Base-by-base conservation (phyloP, 495 filamentous ascomycete species). In the Penicillium angulare region DNA sequence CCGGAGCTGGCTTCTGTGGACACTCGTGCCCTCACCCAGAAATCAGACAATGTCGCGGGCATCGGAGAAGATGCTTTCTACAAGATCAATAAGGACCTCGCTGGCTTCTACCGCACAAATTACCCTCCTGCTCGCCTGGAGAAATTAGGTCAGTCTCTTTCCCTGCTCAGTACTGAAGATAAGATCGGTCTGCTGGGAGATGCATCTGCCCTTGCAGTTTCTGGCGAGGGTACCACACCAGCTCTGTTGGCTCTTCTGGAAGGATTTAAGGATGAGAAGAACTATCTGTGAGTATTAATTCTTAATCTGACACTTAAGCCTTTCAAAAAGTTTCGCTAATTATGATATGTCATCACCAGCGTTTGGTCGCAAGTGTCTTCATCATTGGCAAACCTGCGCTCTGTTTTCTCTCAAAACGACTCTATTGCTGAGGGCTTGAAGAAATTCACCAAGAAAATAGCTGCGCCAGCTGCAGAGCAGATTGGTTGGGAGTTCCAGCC, bases 31-130 rank as follows among this genome's bases (percentile, higher is more conserved):
- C 78, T 98, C n/a, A 87, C 85, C 0, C 71, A 78, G 20, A 97
- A 88, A 66, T 76, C 86, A 54, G 81, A 87, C 18, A 89, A 80
- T 6, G 76, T 97, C 52, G 75, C 78, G 21, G 83, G 85, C 27
- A 64, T 97, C 50, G 84, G 90, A 53, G 80, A 86, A 42, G 80
- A 81, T 50, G 56, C 63, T 2, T 95, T 95, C 60, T 98, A 97
- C 68, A 96, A 95, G 75, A 73, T 97, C 56, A 98, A 98, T 69
- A 81, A 83, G 47, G 80, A 91, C 45, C 86, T 92, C 43, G 86
- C 84, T 42, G 93, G 91, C 10, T 96, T 97, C 72, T 98, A 95
- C 67, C 79, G 92, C 35, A 93, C 90, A 21, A 96, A 95, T 67
- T 95, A 96, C 57, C 87, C 93, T 8, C 83, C 89, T 36, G 74